Evolutionary conservation across 2,329 filamentous ascomycete species (phyloP).

Genomic region (Esteya vermicola): DNA sequence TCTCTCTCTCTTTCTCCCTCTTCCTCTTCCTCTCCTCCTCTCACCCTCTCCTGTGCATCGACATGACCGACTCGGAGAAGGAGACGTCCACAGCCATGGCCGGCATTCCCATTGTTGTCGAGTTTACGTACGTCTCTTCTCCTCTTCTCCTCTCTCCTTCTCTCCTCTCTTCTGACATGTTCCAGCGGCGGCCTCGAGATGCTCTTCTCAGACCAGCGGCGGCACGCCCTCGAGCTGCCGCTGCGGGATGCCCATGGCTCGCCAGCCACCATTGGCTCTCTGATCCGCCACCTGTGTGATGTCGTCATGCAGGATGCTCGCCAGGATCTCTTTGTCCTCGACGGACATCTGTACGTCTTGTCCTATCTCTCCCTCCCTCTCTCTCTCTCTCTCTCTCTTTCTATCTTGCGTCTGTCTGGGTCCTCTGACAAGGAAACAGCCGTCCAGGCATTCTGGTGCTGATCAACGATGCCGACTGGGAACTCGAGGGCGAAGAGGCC

Average conservation of each 20-base stretch:
- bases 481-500: conserved; percentile 84
- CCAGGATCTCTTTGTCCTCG: conserved; percentile 79
- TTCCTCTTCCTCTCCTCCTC: not conserved
- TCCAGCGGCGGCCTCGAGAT: conserved; percentile 80
- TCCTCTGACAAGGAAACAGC: conserved; percentile 29
- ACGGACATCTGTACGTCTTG: conserved; percentile 66
- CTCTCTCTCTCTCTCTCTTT: not conserved
- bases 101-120: conserved; percentile 4
- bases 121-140: conserved; percentile 7
- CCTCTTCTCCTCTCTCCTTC: conserved; percentile 1
- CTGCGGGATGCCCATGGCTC: conserved; percentile 41
- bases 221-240: conserved; percentile 57
- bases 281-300: conserved; percentile 67
- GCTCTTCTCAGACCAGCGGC: conserved; percentile 73
- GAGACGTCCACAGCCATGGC: not conserved
- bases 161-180: conserved; percentile 7
- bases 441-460: conserved; percentile 90
- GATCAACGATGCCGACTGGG: conserved; percentile 98
- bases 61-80: no score
- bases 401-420: not conserved
- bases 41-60: not conserved
- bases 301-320: conserved; percentile 74
- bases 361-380: conserved; percentile 54
- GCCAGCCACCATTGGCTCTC: conserved; percentile 54
- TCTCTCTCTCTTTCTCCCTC: conserved; percentile 9